These are phyloP conservation scores for Allomyces arbusculus DNA, from an alignment of 192 early-diverging fungal species.

Conservation along the genomic window DNA sequence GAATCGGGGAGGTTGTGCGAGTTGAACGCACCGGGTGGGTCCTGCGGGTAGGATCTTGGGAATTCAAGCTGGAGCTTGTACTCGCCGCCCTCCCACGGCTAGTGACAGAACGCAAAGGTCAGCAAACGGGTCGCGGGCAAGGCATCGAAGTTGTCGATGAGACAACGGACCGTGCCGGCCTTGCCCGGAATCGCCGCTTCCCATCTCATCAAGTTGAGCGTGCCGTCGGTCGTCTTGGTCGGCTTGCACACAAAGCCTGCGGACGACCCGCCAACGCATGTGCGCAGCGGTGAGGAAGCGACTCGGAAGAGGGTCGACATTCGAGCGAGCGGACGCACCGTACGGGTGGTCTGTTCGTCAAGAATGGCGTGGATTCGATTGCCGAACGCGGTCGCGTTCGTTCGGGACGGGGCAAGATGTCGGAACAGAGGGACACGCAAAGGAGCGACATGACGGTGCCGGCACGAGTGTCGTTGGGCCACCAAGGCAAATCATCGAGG, in stretches of 20 bases:
- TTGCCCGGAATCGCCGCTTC: constrained; percentile 52
- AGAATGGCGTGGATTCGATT: not conserved
- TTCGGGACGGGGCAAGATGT: too few relatives aligned
- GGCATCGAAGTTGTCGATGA: not conserved
- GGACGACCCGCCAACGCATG: not conserved
- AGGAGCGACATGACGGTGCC: too few relatives aligned
- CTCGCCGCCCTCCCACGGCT: constrained; percentile 67
- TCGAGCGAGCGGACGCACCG: too few relatives aligned
- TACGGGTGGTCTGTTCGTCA: not conserved
- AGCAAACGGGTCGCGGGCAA: constrained; percentile 11
- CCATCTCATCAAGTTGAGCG: constrained; percentile 74
- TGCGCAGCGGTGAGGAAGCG: too few relatives aligned
- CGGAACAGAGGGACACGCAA: too few relatives aligned
- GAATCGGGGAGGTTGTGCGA: too few relatives aligned
- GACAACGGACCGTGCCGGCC: constrained; percentile 3
- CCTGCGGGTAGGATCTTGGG: constrained; percentile 70
- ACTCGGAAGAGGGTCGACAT: not conserved
- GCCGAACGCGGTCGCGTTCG: too few relatives aligned
- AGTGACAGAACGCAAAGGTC: constrained; percentile 1
- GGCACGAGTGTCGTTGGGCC: not conserved
- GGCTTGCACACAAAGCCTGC: constrained; percentile 81
- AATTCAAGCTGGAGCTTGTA: constrained; percentile 72
- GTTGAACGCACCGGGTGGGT: constrained; percentile 36
- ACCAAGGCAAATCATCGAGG: constrained; percentile 4
- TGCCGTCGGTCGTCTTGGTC: constrained; percentile 55